A percentile compares a stretch with the other conserved stretches of the same genome.
phyloP scores from a whole-genome alignment of 495 filamentous ascomycete species.

The Podospora pseudoanserina region DNA sequence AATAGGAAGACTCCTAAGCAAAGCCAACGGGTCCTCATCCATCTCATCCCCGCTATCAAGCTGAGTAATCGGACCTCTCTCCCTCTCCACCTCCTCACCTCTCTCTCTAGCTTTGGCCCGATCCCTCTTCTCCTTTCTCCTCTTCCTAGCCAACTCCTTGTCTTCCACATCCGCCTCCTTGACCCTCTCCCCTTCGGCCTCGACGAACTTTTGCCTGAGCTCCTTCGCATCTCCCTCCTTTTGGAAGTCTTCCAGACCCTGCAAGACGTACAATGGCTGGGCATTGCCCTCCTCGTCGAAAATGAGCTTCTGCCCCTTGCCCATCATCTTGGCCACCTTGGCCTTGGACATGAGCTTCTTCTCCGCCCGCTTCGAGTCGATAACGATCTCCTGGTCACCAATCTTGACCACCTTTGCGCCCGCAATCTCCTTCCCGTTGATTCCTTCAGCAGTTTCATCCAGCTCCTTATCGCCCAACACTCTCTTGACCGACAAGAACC shows the following conservation, averaged over 20 bases:
- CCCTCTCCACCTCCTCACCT: conserved; percentile 47
- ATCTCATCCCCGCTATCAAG: conserved; percentile 29
- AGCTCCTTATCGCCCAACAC: conserved; percentile 57
- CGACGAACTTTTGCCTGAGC: conserved; percentile 73
- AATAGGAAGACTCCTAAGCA: conserved; percentile 49
- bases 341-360: conserved; percentile 93
- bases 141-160: conserved; percentile 72
- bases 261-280: conserved; percentile 81
- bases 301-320: conserved; percentile 74
- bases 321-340: conserved; percentile 82
- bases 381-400: conserved; percentile 61
- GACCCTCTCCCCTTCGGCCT: conserved; percentile 67
- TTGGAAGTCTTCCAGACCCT: conserved; percentile 75
- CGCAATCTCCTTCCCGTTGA: background rate
- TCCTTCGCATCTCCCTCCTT: conserved; percentile 66
- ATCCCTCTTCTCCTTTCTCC: conserved; percentile 80
- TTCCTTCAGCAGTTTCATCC: conserved; percentile 34
- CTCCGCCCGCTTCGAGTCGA: conserved; percentile 90
- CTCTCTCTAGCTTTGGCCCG: conserved; percentile 76
- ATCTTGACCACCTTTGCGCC: conserved; percentile 47
- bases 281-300: conserved; percentile 90
- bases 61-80: conserved; percentile 22
- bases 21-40: conserved; percentile 47
- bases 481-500: conserved; percentile 87
- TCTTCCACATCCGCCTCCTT: conserved; percentile 73